Base-by-base conservation (phyloP, 345 rosid genomes). In the Raphanus sativus region DNA sequence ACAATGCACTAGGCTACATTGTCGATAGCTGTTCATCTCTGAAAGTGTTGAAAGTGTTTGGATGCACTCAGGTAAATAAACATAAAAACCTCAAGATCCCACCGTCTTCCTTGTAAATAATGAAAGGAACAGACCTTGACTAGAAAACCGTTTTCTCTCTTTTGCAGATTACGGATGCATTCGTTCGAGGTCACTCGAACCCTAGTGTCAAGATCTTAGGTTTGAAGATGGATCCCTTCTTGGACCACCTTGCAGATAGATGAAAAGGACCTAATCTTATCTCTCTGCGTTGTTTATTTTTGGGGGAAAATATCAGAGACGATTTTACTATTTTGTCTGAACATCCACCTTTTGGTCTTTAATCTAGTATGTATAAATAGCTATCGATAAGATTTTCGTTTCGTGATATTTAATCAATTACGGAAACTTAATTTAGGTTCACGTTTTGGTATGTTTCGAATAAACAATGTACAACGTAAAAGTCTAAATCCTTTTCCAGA, bases 21-120 rank as follows among this genome's bases (percentile, higher is more conserved):
- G 98, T 87, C 15, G 99, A 95, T 86, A 86, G 85, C 82, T 92
- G 98, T 81, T 81, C 61, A 50, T 88, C 85, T 24, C 64, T 95
- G 85, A 85, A 74, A 82, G 81, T 86, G 76, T 83, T 95, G 71
- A 92, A 87, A 78, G 65, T 95, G 64, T 95, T 90, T 69, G 99
- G 99, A 76, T 92, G 98, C 84, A 78, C 85, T 71, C 98, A 94
- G 93, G 98, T 94, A 79, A 26, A 34, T 24, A 69, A 13, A 26
- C 4, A 1, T 48, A n/a, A 54, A 34, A 62, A 25, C 8, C 34
- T 21, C 16, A 25, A 34, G 34, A 28, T 21, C 25, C 4, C 1
- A 30, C 8, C 13, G 2, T 36, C 75, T 50, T 45, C 62, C 6
- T 72, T 8, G 42, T 48, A 17, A 28, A n/a, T 4, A 28, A n/a